A percentile compares a stretch with the other conserved stretches of the same genome.
Evolutionary conservation across 345 rosid genomes (phyloP).

Genomic region (Pugionium cornutum): DNA sequence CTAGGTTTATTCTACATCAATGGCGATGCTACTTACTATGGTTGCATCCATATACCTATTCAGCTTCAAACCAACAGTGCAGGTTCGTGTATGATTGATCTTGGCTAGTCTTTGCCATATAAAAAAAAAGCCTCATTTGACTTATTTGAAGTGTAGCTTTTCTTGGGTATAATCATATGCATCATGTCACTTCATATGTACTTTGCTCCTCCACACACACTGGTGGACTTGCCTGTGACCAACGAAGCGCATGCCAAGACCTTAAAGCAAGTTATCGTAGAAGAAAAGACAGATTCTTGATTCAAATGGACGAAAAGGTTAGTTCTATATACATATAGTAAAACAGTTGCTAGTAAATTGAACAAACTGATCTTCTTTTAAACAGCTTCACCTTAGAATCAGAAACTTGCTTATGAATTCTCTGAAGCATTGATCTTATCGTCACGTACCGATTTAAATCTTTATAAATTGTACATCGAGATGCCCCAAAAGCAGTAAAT

Average conservation of each 20-base stretch:
- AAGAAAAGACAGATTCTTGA: slow-evolving; percentile 63
- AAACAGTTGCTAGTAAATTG: slow-evolving; percentile 2
- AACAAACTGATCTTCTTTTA: slow-evolving; percentile 11
- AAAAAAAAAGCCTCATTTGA: no score
- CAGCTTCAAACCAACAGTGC: slow-evolving; percentile 69
- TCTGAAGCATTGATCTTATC: slow-evolving; percentile 10
- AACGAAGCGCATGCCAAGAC: slow-evolving; percentile 54
- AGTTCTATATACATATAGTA: neutral
- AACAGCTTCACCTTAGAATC: slow-evolving; percentile 6
- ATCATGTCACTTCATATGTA: slow-evolving; percentile 98
- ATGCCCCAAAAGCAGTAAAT: slow-evolving; percentile 9
- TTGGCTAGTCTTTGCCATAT: no score
- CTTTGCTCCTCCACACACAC: slow-evolving; percentile 75
- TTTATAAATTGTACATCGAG: slow-evolving; percentile 21
- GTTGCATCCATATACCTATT: slow-evolving; percentile 71
- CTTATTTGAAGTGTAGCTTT: slow-evolving; percentile 48
- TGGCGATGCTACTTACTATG: slow-evolving; percentile 90
- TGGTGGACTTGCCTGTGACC: slow-evolving; percentile 58
- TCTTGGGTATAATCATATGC: slow-evolving; percentile 87
- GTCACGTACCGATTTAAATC: neutral
- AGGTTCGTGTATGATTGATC: slow-evolving; percentile 41
- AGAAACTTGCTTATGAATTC: neutral
- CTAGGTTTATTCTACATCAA: slow-evolving; percentile 83
- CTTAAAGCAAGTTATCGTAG: slow-evolving; percentile 57
- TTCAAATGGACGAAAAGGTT: neutral